Percentiles rank a stretch among this genome's conserved stretches.
phyloP scores from a whole-genome alignment of 2,329 filamentous ascomycete genomes.

The Rhinocladiella mackenziei region DNA sequence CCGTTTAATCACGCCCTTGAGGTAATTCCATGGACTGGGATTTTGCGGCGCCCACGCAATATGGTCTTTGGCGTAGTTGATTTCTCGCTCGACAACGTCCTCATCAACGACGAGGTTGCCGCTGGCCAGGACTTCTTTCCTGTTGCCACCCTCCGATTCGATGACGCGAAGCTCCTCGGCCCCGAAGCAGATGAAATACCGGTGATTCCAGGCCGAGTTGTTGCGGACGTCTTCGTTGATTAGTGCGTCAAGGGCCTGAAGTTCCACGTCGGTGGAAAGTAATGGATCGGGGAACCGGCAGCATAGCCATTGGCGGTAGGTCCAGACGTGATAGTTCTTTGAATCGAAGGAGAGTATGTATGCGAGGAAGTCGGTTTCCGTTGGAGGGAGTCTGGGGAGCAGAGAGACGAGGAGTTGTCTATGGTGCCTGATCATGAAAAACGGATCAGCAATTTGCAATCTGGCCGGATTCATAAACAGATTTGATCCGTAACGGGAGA shows the following conservation, averaged over 20 bases:
- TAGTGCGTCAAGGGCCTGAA: constrained; percentile 66
- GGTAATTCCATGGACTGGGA: constrained; percentile 89
- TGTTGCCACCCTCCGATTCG: constrained; percentile 38
- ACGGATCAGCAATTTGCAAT: constrained; percentile 51
- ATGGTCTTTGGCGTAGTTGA: constrained; percentile 68
- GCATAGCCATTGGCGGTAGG: constrained; percentile 79
- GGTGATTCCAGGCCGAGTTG: constrained; percentile 96
- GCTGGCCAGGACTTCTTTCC: constrained; percentile 17
- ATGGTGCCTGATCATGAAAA: constrained; percentile 55
- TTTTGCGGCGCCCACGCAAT: constrained; percentile 84
- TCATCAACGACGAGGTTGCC: constrained; percentile 49
- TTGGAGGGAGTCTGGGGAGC: constrained; percentile 55
- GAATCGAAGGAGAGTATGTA: constrained; percentile 78
- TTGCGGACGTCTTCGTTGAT: constrained; percentile 81
- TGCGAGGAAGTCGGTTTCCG: constrained; percentile 71
- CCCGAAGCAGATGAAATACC: constrained; percentile 87
- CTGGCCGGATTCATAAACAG: constrained; percentile 59
- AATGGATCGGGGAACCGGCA: constrained; percentile 48
- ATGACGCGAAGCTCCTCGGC: constrained; percentile 38
- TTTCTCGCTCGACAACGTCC: constrained; percentile 67
- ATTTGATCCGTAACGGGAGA: background rate
- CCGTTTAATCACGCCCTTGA: constrained; percentile 70
- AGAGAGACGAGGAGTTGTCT: constrained; percentile 54
- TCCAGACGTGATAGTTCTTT: constrained; percentile 99
- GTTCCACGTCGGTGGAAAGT: constrained; percentile 51